Percentiles rank a stretch among this genome's conserved stretches.
Evolutionary conservation across 176 grass and related monocot genomes (phyloP).

Genomic region (bread wheat (Triticum aestivum)): DNA sequence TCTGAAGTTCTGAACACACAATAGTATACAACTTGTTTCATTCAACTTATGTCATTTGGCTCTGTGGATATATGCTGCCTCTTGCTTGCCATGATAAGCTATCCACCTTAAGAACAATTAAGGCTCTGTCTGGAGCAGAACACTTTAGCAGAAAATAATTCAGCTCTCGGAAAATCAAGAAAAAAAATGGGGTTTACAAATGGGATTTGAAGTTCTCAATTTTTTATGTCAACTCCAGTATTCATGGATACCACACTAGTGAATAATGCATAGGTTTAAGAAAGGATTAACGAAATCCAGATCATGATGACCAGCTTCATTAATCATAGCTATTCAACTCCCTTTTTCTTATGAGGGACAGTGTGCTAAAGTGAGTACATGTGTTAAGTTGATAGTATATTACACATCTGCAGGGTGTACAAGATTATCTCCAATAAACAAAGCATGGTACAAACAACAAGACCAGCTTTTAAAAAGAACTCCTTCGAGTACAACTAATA

Average conservation of each 20-base stretch:
- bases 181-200: not conserved
- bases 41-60: not conserved
- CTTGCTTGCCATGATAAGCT: not conserved
- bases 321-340: slow-evolving; percentile 2
- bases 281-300: not conserved
- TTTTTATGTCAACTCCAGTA: not conserved
- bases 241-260: not conserved
- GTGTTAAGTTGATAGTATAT: not conserved
- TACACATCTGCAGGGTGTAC: slow-evolving; percentile 2
- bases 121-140: not conserved
- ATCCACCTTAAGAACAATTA: not conserved
- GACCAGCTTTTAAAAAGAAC: slow-evolving; percentile 33
- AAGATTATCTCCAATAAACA: slow-evolving; percentile 32
- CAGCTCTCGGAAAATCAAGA: not conserved
- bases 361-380: slow-evolving; percentile 37
- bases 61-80: not conserved
- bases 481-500: slow-evolving; percentile 46
- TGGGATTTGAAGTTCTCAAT: not conserved
- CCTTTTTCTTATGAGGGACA: not conserved
- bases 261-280: slow-evolving; percentile 4
- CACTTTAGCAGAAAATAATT: not conserved
- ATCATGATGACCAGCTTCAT: not conserved
- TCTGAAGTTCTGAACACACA: not conserved
- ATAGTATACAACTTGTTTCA: not conserved
- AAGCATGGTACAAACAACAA: slow-evolving; percentile 20